Conservation (phyloP, 345 rosid genomes). For the Heritiera littoralis region DNA sequence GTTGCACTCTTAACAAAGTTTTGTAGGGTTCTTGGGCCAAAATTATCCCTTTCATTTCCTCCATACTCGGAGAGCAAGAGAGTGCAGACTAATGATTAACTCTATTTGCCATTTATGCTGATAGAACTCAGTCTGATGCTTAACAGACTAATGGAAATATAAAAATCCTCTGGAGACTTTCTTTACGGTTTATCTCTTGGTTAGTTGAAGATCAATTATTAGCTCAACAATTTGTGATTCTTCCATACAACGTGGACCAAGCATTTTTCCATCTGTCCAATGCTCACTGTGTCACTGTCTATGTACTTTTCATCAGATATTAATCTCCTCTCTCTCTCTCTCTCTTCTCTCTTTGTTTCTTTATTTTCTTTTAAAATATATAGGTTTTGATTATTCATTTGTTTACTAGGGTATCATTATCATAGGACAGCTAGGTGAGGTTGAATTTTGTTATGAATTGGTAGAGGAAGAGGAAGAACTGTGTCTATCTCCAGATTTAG, state of each 20-base stretch:
- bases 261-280: background rate
- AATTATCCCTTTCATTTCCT: background rate
- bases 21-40: background rate
- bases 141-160: background rate
- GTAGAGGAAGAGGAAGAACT: conserved; percentile 16
- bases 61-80: background rate
- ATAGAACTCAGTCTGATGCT: background rate
- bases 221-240: conserved; percentile 25
- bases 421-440: conserved; percentile 12
- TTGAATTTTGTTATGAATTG: conserved; percentile 32
- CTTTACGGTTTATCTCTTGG: background rate
- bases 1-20: background rate
- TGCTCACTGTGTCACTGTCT: background rate
- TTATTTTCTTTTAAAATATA: too few species aligned
- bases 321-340: background rate
- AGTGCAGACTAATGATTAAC: background rate
- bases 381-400: background rate
- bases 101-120: background rate
- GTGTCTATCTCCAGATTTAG: background rate
- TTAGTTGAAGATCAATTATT: conserved; percentile 10
- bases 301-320: background rate
- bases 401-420: background rate
- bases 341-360: background rate
- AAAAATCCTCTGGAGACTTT: background rate
- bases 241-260: conserved; percentile 14